Evolutionary conservation across 805 yeast genomes (phyloP), one percentile per base, ranked within the genome.

Genomic region (Starmerella floris): DNA sequence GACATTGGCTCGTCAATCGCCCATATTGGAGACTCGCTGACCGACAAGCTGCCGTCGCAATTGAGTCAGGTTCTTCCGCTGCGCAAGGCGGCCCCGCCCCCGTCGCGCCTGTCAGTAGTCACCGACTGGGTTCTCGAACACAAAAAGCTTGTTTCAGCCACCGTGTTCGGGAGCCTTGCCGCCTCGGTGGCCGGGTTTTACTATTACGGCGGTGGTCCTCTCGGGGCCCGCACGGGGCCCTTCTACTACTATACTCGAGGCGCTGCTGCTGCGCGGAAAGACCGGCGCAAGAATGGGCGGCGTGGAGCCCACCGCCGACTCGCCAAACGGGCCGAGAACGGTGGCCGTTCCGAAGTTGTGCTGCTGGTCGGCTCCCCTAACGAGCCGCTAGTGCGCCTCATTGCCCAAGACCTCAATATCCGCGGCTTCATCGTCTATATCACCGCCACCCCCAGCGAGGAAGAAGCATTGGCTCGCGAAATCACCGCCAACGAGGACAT

Each of bases 351-450:
- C 46, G 91, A 83, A 52, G 88, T 81, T 8, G 73, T 83, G 2
- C 63, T 84, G 19, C 63, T 83, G 4, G 69, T 83, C 3, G 94
- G 94, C 1, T 77, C 84, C 1, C 85, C 87, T 2, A 67, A 74
- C 2, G 88, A 81, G 48, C 83, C 84, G 1, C 62, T 82, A 43
- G 75, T 83, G 1, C 68, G 82, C 44, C 66, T 77, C 40, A 62
- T 83, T 25, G 82, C 85, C 1, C 67, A 72, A 43, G 94, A 83
- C 56, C 68, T 83, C 49, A 85, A 82, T 49, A 70, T 70, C 35
- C 65, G 94, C 41, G 94, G 94, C 1, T 83, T 80, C 56, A 78
- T 84, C 26, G 85, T 84, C 3, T 83, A 79, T 56, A 67, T 83
- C 49, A 77, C 93, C 0, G 73, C 77, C n/a, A 58, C 72, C n/a